phyloP scores from a whole-genome alignment of 2,329 filamentous ascomycete genomes.

The Trichoderma breve region DNA sequence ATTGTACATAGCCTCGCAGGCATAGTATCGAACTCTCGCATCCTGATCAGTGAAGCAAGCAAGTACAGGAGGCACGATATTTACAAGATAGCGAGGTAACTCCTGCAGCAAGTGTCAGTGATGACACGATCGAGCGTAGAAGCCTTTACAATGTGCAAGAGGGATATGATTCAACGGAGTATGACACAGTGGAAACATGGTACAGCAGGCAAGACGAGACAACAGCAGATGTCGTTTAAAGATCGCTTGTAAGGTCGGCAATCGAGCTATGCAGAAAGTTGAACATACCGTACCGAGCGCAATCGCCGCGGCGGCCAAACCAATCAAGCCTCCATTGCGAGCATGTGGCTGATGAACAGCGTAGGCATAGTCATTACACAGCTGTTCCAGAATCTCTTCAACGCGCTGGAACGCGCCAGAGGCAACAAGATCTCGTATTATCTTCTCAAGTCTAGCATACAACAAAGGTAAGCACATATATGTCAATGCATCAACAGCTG shows the following conservation, averaged over 20 bases:
- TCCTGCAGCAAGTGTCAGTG: slow-evolving; percentile 73
- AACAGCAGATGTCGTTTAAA: neutral
- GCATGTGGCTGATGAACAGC: slow-evolving; percentile 96
- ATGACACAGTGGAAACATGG: neutral
- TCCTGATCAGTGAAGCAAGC: slow-evolving; percentile 98
- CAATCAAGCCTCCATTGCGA: slow-evolving; percentile 92
- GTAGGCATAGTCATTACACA: slow-evolving; percentile 97
- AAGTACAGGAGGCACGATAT: slow-evolving; percentile 93
- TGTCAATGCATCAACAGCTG: neutral
- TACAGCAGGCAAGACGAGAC: neutral
- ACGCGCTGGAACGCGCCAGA: slow-evolving; percentile 77
- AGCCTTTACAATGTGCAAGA: neutral
- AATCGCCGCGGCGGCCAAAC: slow-evolving; percentile 91
- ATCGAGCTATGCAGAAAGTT: neutral
- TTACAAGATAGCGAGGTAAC: slow-evolving; percentile 84
- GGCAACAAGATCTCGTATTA: slow-evolving; percentile 80
- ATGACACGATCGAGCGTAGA: neutral
- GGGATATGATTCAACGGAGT: neutral
- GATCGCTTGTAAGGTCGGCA: neutral
- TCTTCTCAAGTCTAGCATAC: slow-evolving; percentile 71
- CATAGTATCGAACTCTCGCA: slow-evolving; percentile 95
- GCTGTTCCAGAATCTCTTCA: slow-evolving; percentile 85
- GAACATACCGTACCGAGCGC: slow-evolving; percentile 80
- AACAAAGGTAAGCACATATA: slow-evolving; percentile 21
- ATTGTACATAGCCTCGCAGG: slow-evolving; percentile 99